These are phyloP conservation scores for Elymus sibiricus DNA, from an alignment of 176 grass and related monocot species.

Conservation along the genomic window DNA sequence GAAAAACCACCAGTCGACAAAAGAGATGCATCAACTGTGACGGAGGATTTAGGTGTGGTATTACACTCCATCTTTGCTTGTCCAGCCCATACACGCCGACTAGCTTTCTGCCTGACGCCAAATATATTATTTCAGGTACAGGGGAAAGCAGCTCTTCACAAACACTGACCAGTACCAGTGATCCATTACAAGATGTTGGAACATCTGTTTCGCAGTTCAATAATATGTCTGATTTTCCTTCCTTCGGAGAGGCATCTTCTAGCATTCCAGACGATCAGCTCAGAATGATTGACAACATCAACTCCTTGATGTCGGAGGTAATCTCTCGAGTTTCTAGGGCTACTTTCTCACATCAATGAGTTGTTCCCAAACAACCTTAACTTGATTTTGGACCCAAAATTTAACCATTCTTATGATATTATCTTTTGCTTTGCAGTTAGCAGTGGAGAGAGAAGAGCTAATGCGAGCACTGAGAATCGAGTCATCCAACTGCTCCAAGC, in stretches of 20 bases:
- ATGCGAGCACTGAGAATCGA: conserved; percentile 82
- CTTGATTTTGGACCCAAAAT: conserved; percentile 15
- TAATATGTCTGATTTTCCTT: conserved; percentile 40
- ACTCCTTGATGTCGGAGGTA: conserved; percentile 84
- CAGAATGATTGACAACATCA: conserved; percentile 84
- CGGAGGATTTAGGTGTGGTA: conserved; percentile 77
- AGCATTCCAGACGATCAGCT: conserved; percentile 68
- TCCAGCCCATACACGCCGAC: not conserved
- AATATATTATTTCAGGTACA: conserved; percentile 40
- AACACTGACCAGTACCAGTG: conserved; percentile 29
- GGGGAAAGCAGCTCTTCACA: conserved; percentile 45
- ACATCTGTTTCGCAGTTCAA: conserved; percentile 39
- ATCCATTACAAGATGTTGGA: conserved; percentile 47
- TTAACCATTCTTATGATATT: not conserved
- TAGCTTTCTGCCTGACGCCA: conserved; percentile 16
- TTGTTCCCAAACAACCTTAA: not conserved
- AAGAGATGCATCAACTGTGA: conserved; percentile 81
- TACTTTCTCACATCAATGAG: not conserved
- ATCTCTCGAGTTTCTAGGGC: not conserved
- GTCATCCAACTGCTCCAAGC: conserved; percentile 93
- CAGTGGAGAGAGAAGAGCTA: conserved; percentile 95
- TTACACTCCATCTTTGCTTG: not conserved
- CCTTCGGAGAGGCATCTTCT: conserved; percentile 43
- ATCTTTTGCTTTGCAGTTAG: conserved; percentile 56
- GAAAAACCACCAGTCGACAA: conserved; percentile 48